Evolutionary conservation across 2,329 filamentous ascomycete genomes (phyloP).

Genomic region (Penicillium sp.): DNA sequence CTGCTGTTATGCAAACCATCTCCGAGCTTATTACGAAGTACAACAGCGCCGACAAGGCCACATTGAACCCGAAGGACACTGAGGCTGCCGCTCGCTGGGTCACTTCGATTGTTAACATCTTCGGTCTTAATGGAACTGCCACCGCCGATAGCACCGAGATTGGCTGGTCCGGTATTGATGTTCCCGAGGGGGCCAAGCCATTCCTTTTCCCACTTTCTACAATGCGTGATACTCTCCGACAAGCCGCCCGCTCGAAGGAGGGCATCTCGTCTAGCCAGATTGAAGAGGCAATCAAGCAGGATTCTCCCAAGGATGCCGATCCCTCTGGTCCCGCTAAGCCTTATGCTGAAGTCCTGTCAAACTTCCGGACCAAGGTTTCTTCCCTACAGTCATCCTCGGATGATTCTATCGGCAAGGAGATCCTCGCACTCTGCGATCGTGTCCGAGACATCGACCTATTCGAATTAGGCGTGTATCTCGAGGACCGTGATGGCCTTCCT

Average conservation of each 20-base stretch:
- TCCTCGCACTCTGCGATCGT: conserved; percentile 71
- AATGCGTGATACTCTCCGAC: conserved; percentile 56
- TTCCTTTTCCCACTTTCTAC: conserved; percentile 57
- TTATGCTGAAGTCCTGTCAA: conserved; percentile 47
- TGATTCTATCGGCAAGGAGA: conserved; percentile 62
- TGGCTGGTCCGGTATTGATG: conserved; percentile 63
- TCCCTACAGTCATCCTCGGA: conserved; percentile 36
- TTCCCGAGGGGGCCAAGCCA: conserved; percentile 55
- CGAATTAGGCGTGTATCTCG: conserved; percentile 78
- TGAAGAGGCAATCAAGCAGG: conserved; percentile 37
- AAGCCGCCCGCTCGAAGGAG: conserved; percentile 50
- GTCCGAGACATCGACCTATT: conserved; percentile 78
- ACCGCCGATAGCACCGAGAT: conserved; percentile 42
- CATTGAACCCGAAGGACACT: conserved; percentile 46
- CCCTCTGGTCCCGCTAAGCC: conserved; percentile 33
- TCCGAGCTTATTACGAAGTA: conserved; percentile 71
- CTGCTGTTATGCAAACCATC: conserved; percentile 71
- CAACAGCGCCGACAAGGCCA: conserved; percentile 54
- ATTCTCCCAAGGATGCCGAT: conserved; percentile 19
- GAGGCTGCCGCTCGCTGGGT: conserved; percentile 67
- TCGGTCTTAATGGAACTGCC: conserved; percentile 60
- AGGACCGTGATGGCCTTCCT: conserved; percentile 66
- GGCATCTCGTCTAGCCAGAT: conserved; percentile 40
- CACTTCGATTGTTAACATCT: conserved; percentile 76
- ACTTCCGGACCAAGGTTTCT: conserved; percentile 39